phyloP scores from a whole-genome alignment of 768 basidiomycete genomes.

The Saitozyma sp. region DNA sequence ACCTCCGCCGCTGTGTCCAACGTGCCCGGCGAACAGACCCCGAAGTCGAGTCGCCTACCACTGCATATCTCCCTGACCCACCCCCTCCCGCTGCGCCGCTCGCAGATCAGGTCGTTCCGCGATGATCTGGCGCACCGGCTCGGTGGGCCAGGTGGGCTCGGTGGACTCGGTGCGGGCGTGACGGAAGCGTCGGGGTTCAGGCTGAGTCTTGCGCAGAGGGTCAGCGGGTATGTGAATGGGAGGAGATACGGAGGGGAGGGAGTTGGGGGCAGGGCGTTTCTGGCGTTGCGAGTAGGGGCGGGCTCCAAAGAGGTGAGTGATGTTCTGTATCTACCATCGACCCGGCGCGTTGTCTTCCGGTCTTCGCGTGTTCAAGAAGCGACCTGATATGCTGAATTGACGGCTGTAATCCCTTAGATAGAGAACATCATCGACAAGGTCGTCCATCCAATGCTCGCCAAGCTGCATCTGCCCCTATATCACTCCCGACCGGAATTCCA shows the following conservation, averaged over 20 bases:
- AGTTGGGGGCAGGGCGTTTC: slow-evolving; percentile 63
- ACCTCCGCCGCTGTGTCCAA: neutral
- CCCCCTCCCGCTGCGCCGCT: slow-evolving; percentile 73
- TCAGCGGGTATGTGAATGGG: slow-evolving; percentile 63
- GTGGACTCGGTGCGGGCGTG: too few species aligned
- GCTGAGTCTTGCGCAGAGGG: slow-evolving; percentile 66
- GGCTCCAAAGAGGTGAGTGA: slow-evolving; percentile 71
- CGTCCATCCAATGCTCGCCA: slow-evolving; percentile 62
- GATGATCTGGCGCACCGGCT: slow-evolving; percentile 11
- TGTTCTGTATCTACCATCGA: slow-evolving; percentile 1
- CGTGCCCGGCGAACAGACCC: neutral
- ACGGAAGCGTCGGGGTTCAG: slow-evolving; percentile 39
- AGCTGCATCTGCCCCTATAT: slow-evolving; percentile 72
- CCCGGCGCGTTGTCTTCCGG: neutral
- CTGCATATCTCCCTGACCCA: slow-evolving; percentile 79
- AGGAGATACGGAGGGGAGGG: slow-evolving; percentile 48
- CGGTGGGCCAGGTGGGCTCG: too few species aligned
- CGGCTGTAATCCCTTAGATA: slow-evolving; percentile 57
- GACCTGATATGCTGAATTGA: slow-evolving; percentile 4
- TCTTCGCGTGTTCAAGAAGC: neutral
- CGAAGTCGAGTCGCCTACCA: neutral
- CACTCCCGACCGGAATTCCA: slow-evolving; percentile 82
- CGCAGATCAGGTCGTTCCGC: slow-evolving; percentile 58
- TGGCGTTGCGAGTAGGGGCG: slow-evolving; percentile 78
- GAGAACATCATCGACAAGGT: slow-evolving; percentile 58